Evolutionary conservation across 768 basidiomycete species (phyloP), one percentile per base, ranked within the genome.

Genomic region (Tylopilus plumbeoviolaceoides): DNA sequence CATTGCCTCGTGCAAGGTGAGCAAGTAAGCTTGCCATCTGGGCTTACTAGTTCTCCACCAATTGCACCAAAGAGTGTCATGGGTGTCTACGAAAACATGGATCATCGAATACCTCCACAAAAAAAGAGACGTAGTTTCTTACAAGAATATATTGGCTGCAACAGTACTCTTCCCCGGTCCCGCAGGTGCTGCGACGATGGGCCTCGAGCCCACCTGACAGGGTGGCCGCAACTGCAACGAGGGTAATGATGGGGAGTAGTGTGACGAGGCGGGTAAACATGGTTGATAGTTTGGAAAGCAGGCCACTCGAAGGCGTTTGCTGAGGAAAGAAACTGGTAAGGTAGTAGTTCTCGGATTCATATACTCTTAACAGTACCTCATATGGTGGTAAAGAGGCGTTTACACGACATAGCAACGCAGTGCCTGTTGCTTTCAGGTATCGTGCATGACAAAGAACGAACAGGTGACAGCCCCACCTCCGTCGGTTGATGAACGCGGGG

Each of bases 221-320:
- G 12, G 51, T 60, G 7, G 47, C 40, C 3, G 10, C 60, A 9
- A 40, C 44, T 12, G 41, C 48, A 12, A 7, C 48, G 1, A 61
- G 45, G 23, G 51, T 53, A 51, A 28, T 53, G 38, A 61, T 17
- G 7, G 53, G 36, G 23, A 62, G 20, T 15, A 61, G 21, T 18
- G 47, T n/a, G 27, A 46, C 25, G 27, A 53, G 18, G 47, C 41
- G 59, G n/a, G 35, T 11, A 39, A 21, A 50, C 59, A 61, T 62
- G 8, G 42, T 31, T 43, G 35, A 23, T 3, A 9, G 30, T 36
- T 36, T 36, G 35, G 35, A 36, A 17, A 36, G 35, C 35, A 7
- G 35, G 6, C 35, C 3, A 36, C 35, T 30, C 28, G 28, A 30
- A 7, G 15, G 7, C 28, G 28, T 30, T 30, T 30, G 10, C 10